These are phyloP conservation scores for Nicotiana paniculata DNA, from an alignment of 257 asterid species.

Conservation along the genomic window DNA sequence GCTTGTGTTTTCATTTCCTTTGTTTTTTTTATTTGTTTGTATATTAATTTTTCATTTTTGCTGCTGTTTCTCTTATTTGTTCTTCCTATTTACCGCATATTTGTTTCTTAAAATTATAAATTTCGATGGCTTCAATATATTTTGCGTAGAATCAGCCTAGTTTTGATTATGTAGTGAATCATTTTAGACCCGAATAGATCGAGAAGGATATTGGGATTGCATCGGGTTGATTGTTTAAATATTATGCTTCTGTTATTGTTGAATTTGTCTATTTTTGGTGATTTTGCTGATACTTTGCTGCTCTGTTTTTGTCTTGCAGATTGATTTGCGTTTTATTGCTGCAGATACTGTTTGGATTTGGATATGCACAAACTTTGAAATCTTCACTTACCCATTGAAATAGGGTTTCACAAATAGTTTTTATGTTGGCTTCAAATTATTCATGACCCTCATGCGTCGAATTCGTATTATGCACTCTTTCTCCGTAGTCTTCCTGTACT, in stretches of 20 bases:
- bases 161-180: background rate
- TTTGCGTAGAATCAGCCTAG: background rate
- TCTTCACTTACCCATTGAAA: background rate
- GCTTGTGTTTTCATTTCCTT: background rate
- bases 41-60: background rate
- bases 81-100: background rate
- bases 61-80: background rate
- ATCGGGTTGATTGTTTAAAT: background rate
- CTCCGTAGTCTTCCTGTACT: conserved; percentile 81
- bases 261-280: background rate
- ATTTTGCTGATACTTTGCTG: background rate
- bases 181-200: background rate
- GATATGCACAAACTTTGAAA: background rate
- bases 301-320: background rate
- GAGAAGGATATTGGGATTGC: background rate
- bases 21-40: background rate
- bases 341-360: background rate
- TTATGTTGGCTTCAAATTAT: conserved; percentile 19
- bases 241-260: background rate
- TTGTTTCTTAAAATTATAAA: background rate
- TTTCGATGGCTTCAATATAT: background rate
- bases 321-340: conserved; percentile 5
- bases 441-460: conserved; percentile 57
- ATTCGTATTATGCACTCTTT: conserved; percentile 76
- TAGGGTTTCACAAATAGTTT: background rate